Evolutionary conservation across 805 yeast species (phyloP).

Genomic region (Brettanomyces nanus): DNA sequence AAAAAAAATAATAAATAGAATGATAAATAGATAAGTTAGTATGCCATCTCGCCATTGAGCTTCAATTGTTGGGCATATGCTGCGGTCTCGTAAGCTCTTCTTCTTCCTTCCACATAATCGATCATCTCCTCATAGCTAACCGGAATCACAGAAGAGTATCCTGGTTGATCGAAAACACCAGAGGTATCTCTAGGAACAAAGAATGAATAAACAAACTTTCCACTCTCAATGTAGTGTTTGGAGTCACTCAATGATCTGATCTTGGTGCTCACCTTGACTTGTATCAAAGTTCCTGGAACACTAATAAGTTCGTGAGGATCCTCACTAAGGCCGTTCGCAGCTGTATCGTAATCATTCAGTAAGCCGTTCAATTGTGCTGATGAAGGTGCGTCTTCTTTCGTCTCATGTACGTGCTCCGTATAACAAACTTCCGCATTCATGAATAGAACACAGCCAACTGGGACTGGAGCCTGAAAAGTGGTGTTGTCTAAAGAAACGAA

Average conservation of each 20-base stretch:
- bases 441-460: conserved; percentile 84
- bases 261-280: conserved; percentile 79
- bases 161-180: conserved; percentile 36
- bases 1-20: no score
- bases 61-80: conserved; percentile 45
- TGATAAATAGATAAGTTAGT: neutral
- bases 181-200: conserved; percentile 60
- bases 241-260: conserved; percentile 55
- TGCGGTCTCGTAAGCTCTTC: conserved; percentile 82
- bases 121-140: conserved; percentile 89
- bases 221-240: conserved; percentile 60
- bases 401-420: conserved; percentile 64
- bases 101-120: conserved; percentile 81
- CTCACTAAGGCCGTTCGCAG: conserved; percentile 46
- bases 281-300: conserved; percentile 80
- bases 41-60: conserved; percentile 13
- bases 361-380: conserved; percentile 15
- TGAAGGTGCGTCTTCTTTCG: conserved; percentile 20
- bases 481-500: conserved; percentile 87
- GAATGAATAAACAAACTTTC: conserved; percentile 83
- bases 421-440: conserved; percentile 79
- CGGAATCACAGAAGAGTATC: conserved; percentile 74
- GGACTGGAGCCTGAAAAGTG: conserved; percentile 89
- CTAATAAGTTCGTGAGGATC: conserved; percentile 53
- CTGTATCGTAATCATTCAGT: conserved; percentile 42